phyloP scores from a whole-genome alignment of 2,329 filamentous ascomycete genomes.

The Neurospora sp. region DNA sequence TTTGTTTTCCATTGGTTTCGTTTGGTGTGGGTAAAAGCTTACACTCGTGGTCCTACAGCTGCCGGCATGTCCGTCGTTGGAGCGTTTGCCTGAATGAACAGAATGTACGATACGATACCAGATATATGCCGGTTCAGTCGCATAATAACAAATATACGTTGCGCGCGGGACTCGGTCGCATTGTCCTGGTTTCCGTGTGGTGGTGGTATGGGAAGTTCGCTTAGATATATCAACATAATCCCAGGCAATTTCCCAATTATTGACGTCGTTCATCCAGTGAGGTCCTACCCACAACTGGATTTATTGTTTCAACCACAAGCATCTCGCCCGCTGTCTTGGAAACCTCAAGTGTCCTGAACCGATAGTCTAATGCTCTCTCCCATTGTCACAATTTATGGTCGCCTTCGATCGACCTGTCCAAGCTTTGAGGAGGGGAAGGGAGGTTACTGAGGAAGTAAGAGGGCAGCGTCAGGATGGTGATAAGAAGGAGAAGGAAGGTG shows the following conservation, averaged over 20 bases:
- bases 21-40: not conserved
- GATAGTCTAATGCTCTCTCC: no score
- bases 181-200: not conserved
- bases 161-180: not conserved
- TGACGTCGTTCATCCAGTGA: not conserved
- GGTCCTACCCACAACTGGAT: not conserved
- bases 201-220: not conserved
- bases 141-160: not conserved
- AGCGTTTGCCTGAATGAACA: conserved; percentile 21
- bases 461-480: not conserved
- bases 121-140: not conserved
- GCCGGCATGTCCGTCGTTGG: conserved; percentile 26
- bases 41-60: conserved; percentile 12
- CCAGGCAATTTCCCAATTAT: not conserved
- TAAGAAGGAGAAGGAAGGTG: not conserved
- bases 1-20: not conserved
- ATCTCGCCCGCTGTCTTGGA: not conserved
- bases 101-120: not conserved
- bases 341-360: not conserved
- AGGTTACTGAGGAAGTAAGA: not conserved
- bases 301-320: not conserved
- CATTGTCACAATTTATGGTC: no score
- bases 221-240: not conserved
- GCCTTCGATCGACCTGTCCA: not conserved
- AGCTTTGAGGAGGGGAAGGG: not conserved